Base-by-base conservation (phyloP, 1,284 basidiomycete species). In the Sphaerobolus stellatus region DNA sequence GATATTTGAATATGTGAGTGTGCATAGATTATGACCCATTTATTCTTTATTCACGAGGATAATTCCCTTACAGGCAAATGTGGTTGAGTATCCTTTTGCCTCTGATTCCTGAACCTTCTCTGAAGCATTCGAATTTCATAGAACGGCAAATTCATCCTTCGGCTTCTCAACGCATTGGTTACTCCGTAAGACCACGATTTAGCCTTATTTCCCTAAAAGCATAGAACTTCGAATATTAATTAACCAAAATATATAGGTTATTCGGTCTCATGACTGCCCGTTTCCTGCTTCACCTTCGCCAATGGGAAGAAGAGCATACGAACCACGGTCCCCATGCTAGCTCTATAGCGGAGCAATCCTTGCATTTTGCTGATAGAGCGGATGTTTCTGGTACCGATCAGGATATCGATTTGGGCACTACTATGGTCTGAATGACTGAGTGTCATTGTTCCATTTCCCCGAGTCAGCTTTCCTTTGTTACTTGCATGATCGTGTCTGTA, bases 261-360 rank as follows among this genome's bases (percentile, higher is more conserved):
- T 75, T 75, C 9, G 72, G 64, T 9, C 56, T 60, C 6, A 64
- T 71, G 45, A 67, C 68, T 6, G 69, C 69, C 11, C 66, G 70
- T 29, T 68, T 71, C 58, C 61, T 72, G 36, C 61, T 72, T 11
- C 61, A 68, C 57, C 57, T 71, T 31, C 66, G 70, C n/a, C 52
- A 61, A 41, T 69, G 65, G 64, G 61, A 65, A 38, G 36, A 38
- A 38, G 22, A 38, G 22, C 36, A n/a, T n/a, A n/a, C n/a, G n/a
- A n/a, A n/a, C n/a, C n/a, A n/a, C n/a, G n/a, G n/a, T n/a, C n/a
- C n/a, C n/a, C n/a, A n/a, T n/a, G n/a, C n/a, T n/a, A n/a, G n/a
- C n/a, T n/a, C n/a, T n/a, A n/a, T n/a, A n/a, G n/a, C n/a, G n/a
- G n/a, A n/a, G n/a, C n/a, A n/a, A n/a, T n/a, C n/a, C n/a, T n/a